Evolutionary conservation across 345 rosid genomes (phyloP).

Genomic region (Populus pruinosa): DNA sequence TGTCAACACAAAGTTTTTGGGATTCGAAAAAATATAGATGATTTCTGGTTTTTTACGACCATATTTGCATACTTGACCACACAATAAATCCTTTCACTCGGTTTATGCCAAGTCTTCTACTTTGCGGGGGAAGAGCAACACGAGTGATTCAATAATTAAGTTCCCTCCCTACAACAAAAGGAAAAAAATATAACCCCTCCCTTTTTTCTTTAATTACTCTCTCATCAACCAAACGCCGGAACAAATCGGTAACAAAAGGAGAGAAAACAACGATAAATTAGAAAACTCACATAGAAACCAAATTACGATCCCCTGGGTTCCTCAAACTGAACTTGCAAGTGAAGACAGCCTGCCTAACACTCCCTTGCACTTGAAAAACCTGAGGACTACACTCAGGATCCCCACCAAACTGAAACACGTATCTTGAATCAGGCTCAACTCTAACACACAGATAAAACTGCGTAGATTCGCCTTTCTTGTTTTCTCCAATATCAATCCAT

Average conservation of each 20-base stretch:
- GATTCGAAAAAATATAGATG: background rate
- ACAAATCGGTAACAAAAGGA: too few species aligned
- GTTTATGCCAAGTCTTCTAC: background rate
- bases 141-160: background rate
- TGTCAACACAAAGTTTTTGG: background rate
- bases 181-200: background rate
- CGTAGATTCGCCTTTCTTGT: constrained; percentile 33
- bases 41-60: background rate
- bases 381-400: constrained; percentile 97
- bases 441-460: constrained; percentile 53
- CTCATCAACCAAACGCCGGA: constrained; percentile 7
- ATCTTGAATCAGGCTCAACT: constrained; percentile 86
- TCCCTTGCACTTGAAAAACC: constrained; percentile 89
- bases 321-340: constrained; percentile 89
- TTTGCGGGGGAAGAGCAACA: background rate
- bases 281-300: constrained; percentile 53
- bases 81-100: background rate
- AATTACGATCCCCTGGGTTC: constrained; percentile 51
- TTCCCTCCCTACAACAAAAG: background rate
- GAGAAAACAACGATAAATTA: background rate
- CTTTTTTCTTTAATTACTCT: background rate
- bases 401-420: constrained; percentile 78
- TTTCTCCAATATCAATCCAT: constrained; percentile 54
- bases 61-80: background rate
- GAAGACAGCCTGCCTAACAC: constrained; percentile 79